phyloP scores from a whole-genome alignment of 2,329 filamentous ascomycete species.

The Mollisiaceae sp. region DNA sequence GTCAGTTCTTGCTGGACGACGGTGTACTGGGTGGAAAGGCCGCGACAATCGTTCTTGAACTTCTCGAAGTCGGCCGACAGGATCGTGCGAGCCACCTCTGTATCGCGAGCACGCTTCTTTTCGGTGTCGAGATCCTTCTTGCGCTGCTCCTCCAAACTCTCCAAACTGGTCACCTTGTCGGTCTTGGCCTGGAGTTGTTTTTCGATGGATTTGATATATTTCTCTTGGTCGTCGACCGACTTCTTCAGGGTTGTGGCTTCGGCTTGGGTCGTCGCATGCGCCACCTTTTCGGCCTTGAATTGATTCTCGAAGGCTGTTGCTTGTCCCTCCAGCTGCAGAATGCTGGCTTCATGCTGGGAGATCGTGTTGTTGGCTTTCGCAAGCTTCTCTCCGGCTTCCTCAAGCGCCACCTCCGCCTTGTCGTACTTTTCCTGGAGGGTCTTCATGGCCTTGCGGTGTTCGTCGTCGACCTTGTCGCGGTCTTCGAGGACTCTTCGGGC shows the following conservation, averaged over 20 bases:
- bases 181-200: not conserved
- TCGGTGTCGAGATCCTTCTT: not conserved
- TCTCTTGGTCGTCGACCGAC: not conserved
- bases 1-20: too few species aligned
- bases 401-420: too few species aligned
- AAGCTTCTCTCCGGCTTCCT: too few species aligned
- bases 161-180: not conserved
- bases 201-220: not conserved
- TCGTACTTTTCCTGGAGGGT: too few species aligned
- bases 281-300: not conserved
- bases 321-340: not conserved
- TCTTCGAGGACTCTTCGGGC: too few species aligned
- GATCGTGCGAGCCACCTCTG: not conserved
- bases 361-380: not conserved
- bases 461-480: too few species aligned
- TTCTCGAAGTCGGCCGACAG: not conserved
- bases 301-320: not conserved
- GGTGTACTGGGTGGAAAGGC: too few species aligned
- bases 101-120: not conserved
- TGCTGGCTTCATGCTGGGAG: not conserved
- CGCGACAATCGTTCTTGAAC: not conserved
- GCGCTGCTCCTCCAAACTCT: not conserved
- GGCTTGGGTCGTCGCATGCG: not conserved
- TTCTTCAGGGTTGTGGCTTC: not conserved
- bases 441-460: too few species aligned